phyloP scores from a whole-genome alignment of 2,329 filamentous ascomycete species.

The Clarireedia homoeocarpa region DNA sequence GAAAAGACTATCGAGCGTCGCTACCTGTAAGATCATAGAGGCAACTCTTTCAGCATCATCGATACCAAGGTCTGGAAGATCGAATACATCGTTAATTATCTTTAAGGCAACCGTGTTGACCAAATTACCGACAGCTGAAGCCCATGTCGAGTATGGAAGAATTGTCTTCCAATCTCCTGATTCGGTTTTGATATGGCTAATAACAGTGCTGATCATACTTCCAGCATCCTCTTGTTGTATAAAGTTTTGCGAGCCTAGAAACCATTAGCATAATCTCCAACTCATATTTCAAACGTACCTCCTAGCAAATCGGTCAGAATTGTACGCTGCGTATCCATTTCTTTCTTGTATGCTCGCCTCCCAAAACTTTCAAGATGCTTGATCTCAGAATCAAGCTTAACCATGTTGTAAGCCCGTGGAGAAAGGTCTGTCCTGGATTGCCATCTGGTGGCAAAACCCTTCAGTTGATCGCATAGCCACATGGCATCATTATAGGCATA shows the following conservation, averaged over 20 bases:
- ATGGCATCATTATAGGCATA: conserved; percentile 61
- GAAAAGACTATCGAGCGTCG: conserved; percentile 41
- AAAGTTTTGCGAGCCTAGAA: conserved; percentile 46
- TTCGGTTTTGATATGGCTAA: conserved; percentile 44
- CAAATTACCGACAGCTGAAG: conserved; percentile 53
- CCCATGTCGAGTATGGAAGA: conserved; percentile 53
- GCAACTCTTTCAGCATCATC: conserved; percentile 58
- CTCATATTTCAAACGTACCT: conserved; percentile 28
- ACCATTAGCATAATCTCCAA: conserved; percentile 1
- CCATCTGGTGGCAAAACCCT: conserved; percentile 43
- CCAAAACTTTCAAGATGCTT: conserved; percentile 53
- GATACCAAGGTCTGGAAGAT: conserved; percentile 52
- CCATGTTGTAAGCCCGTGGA: conserved; percentile 42
- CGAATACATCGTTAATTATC: conserved; percentile 54
- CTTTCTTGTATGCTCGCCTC: conserved; percentile 52
- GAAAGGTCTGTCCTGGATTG: conserved; percentile 45
- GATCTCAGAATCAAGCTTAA: conserved; percentile 53
- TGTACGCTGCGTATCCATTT: conserved; percentile 53
- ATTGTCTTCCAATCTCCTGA: conserved; percentile 51
- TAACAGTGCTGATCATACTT: conserved; percentile 45
- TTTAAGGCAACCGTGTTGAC: conserved; percentile 52
- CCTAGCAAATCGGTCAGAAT: conserved; percentile 54
- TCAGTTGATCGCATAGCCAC: conserved; percentile 52
- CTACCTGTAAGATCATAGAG: conserved; percentile 47
- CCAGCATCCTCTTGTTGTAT: conserved; percentile 48